A percentile compares a stretch with the other conserved stretches of the same genome.
Evolutionary conservation across 805 yeast genomes (phyloP).

Genomic region (Saturnispora diversa): DNA sequence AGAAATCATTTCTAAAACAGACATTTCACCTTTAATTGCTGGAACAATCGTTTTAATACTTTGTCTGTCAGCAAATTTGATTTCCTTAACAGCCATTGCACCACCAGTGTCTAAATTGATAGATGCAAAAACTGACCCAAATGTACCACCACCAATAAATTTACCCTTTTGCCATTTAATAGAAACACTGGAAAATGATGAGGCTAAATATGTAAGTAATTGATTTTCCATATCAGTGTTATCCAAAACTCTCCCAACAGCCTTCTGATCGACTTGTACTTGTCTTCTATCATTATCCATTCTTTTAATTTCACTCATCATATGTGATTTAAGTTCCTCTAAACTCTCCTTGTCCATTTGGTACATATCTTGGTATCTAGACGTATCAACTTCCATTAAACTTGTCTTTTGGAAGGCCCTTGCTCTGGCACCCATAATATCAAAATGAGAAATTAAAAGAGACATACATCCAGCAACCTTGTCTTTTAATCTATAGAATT

Average conservation of each 20-base stretch:
- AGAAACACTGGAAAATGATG: conserved; percentile 80
- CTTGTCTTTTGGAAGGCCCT: conserved; percentile 55
- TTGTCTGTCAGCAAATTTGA: conserved; percentile 80
- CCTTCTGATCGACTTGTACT: conserved; percentile 36
- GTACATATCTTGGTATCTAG: conserved; percentile 41
- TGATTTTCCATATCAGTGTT: conserved; percentile 82
- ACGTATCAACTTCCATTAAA: conserved; percentile 45
- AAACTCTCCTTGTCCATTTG: conserved; percentile 47
- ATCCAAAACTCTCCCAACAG: conserved; percentile 85
- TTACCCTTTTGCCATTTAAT: conserved; percentile 97
- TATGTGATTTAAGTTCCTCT: conserved; percentile 54
- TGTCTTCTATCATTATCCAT: conserved; percentile 52
- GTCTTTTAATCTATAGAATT: conserved; percentile 60
- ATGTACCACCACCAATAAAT: conserved; percentile 90
- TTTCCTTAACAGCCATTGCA: conserved; percentile 94
- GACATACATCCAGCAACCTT: conserved; percentile 95
- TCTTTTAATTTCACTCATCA: conserved; percentile 54
- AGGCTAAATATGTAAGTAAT: conserved; percentile 75
- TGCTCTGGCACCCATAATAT: conserved; percentile 96
- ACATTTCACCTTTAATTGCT: conserved; percentile 91
- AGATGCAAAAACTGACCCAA: conserved; percentile 90
- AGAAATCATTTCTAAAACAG: conserved; percentile 85
- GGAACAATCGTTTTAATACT: conserved; percentile 79
- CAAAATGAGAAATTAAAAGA: conserved; percentile 86
- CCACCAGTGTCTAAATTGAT: conserved; percentile 92